Evolutionary conservation across 176 grass and related monocot species (phyloP), one percentile per base, ranked within the genome.

Genomic region (Ensete ventricosum): DNA sequence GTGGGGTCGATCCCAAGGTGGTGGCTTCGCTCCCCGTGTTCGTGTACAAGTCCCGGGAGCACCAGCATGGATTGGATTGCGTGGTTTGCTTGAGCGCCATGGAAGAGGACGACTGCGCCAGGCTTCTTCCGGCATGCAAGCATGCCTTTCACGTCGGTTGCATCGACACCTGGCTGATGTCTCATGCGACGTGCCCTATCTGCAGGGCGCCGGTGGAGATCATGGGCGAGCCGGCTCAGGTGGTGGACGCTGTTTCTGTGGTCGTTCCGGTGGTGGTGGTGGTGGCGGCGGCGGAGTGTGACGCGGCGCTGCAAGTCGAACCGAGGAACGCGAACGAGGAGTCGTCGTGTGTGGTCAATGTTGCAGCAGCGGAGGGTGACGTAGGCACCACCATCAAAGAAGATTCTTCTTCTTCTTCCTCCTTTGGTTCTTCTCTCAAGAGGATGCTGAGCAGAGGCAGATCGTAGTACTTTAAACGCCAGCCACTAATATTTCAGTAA

Each of bases 131-230:
- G 54, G 58, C 64, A 76, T 87, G 88, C 82, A 84, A 62, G 82
- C 88, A 90, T 63, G 81, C 76, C 75, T 90, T 90, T 79, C 88
- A 87, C 43, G 73, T 80, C 9, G 73, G 17, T 48, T 90, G 84
- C 76, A 80, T 90, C 62, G 84, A 86, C 81, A 69, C 81, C 63
- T 89, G 87, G 88, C 78, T 90, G 55, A 66, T 75, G 58, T 81
- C 88, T 50, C 84, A 64, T 23, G 73, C 84, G 5, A 83, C 88
- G 78, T 89, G 88, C 59, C 84, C 88, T 1, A 67, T 91, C 16
- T 91, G 89, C 71, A 82, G 88, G 57, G 84, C 83, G 54, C 67
- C 43, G 72, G 76, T 71, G 68, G 78, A 80, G 62, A 69, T 62
- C 5, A 62, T 80, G 27, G 72, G 10, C 2, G 2, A 2, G 9